Evolutionary conservation across 805 yeast species (phyloP).

Genomic region (Isabelozyma pseudorhagii): DNA sequence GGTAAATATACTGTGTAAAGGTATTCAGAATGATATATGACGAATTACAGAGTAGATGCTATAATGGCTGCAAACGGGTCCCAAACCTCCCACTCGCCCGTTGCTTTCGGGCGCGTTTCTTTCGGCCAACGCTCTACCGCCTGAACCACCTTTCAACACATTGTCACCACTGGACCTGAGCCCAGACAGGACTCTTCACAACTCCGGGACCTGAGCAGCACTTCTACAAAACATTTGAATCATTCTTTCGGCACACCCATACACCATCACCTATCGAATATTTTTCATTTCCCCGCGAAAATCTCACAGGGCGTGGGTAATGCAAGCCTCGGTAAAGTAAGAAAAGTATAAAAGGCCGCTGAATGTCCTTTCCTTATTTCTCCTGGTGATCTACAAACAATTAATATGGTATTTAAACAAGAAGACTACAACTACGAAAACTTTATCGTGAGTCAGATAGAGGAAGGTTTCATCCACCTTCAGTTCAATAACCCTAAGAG

Average conservation of each 20-base stretch:
- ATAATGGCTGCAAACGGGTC: not conserved
- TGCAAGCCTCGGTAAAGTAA: constrained; percentile 1
- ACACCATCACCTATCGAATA: no score
- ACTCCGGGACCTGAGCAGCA: no score
- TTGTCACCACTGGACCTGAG: no score
- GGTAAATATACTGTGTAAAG: constrained; percentile 49
- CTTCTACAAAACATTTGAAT: no score
- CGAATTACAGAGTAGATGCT: not conserved
- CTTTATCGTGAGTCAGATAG: constrained; percentile 40
- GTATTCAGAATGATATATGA: no score
- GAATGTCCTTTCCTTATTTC: not conserved
- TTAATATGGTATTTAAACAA: constrained; percentile 14
- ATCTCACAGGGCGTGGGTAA: no score
- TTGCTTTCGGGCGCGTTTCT: no score
- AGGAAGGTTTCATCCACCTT: constrained; percentile 51
- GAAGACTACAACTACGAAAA: constrained; percentile 21
- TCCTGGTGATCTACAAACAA: not conserved
- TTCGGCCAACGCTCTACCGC: no score
- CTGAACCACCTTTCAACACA: no score
- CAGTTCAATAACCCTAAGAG: constrained; percentile 59
- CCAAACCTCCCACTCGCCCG: not conserved
- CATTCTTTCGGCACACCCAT: no score
- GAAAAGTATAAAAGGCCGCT: not conserved
- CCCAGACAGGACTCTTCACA: no score
- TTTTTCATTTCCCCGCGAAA: no score